These are phyloP conservation scores for Protomyces inouyei DNA, from an alignment of 1,139 yeast species.

Conservation along the genomic window DNA sequence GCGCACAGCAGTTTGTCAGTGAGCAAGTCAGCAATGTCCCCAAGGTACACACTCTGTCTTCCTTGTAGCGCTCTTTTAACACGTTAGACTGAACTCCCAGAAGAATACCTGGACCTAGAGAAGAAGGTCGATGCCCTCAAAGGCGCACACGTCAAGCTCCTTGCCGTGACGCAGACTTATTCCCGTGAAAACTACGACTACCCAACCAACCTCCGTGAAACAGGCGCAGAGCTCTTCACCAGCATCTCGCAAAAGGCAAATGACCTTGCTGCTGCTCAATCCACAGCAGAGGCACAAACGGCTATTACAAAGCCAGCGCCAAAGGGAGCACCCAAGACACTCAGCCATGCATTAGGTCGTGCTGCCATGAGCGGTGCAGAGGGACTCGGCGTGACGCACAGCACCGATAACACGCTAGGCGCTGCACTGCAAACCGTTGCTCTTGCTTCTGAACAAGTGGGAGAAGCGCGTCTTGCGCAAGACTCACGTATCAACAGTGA, in stretches of 20 bases:
- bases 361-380: conserved; percentile 58
- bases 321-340: conserved; percentile 71
- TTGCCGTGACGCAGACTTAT: conserved; percentile 62
- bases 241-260: conserved; percentile 61
- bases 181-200: conserved; percentile 80
- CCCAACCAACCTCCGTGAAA: conserved; percentile 69
- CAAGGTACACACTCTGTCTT: not conserved
- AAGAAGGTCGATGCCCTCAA: conserved; percentile 70
- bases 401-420: conserved; percentile 44
- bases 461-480: conserved; percentile 79
- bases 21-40: not conserved
- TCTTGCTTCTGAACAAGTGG: conserved; percentile 60
- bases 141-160: conserved; percentile 63
- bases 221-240: conserved; percentile 68
- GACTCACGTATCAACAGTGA: conserved; percentile 66
- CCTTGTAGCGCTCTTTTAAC: not conserved
- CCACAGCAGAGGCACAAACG: conserved; percentile 79
- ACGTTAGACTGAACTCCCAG: not conserved
- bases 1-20: not conserved
- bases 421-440: conserved; percentile 51
- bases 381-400: conserved; percentile 36
- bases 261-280: conserved; percentile 66
- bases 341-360: conserved; percentile 76
- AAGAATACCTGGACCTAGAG: conserved; percentile 54
- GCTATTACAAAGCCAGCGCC: conserved; percentile 57